phyloP scores from a whole-genome alignment of 2,329 filamentous ascomycete genomes.

The Ophiostoma ulmi region DNA sequence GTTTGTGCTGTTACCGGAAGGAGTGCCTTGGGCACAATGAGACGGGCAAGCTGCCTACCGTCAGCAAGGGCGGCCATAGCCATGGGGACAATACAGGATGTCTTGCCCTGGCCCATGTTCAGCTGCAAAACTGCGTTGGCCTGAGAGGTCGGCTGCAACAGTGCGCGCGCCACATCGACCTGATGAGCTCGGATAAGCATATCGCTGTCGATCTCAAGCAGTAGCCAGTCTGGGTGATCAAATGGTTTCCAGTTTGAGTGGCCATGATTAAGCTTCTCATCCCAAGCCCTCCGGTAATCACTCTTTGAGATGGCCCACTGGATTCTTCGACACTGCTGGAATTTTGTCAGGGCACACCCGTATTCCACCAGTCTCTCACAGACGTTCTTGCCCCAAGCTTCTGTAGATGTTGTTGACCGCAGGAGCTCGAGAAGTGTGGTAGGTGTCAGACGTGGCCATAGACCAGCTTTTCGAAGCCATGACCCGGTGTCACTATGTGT shows the following conservation, averaged over 20 bases:
- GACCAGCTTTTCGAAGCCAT: slow-evolving; percentile 41
- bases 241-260: slow-evolving; percentile 54
- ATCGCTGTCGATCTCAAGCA: slow-evolving; percentile 62
- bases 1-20: slow-evolving; percentile 54
- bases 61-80: slow-evolving; percentile 44
- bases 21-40: slow-evolving; percentile 54
- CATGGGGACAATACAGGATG: slow-evolving; percentile 53
- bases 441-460: slow-evolving; percentile 45
- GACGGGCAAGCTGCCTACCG: slow-evolving; percentile 42
- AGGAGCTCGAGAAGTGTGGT: slow-evolving; percentile 46
- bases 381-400: slow-evolving; percentile 34
- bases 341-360: slow-evolving; percentile 41
- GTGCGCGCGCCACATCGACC: slow-evolving; percentile 56
- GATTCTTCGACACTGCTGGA: slow-evolving; percentile 44
- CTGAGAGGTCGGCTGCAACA: slow-evolving; percentile 49
- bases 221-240: slow-evolving; percentile 55
- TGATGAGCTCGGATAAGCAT: slow-evolving; percentile 58
- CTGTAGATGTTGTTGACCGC: slow-evolving; percentile 31
- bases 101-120: slow-evolving; percentile 62
- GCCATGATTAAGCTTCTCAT: slow-evolving; percentile 45
- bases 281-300: slow-evolving; percentile 33
- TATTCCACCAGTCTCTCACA: slow-evolving; percentile 41
- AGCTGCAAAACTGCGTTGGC: slow-evolving; percentile 59
- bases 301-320: slow-evolving; percentile 31
- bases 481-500: background rate